A percentile compares a stretch with the other conserved stretches of the same genome.
These are phyloP conservation scores for Pseudocercospora macadamiae DNA, from an alignment of 2,329 filamentous ascomycete genomes.

Conservation along the genomic window DNA sequence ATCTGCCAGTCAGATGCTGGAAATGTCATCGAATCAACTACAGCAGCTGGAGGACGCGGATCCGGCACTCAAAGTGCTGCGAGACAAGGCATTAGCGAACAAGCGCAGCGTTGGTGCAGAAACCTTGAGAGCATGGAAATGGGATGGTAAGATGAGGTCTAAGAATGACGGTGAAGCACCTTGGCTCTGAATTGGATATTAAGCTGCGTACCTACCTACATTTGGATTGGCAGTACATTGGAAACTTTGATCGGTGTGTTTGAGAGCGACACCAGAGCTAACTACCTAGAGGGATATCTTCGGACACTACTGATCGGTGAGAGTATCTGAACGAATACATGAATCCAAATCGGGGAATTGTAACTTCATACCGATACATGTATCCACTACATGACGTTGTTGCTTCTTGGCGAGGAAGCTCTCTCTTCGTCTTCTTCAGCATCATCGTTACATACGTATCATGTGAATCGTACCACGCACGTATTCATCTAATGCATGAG, in stretches of 20 bases:
- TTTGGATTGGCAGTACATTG: background rate
- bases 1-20: conserved; percentile 29
- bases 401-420: no score
- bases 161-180: conserved; percentile 26
- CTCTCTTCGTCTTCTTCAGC: no score
- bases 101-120: conserved; percentile 47
- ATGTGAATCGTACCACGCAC: no score
- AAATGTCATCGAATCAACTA: conserved; percentile 27
- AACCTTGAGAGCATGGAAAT: conserved; percentile 42
- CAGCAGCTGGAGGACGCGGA: conserved; percentile 32
- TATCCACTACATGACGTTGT: no score
- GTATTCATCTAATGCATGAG: no score
- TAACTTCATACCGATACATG: no score
- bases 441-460: no score
- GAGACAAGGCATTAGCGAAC: conserved; percentile 41
- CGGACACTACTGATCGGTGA: no score
- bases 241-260: background rate
- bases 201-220: no score
- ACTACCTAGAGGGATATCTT: no score
- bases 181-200: conserved; percentile 37
- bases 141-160: conserved; percentile 28
- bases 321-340: no score
- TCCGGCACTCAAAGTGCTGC: conserved; percentile 34
- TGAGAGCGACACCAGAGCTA: background rate
- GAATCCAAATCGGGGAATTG: no score